phyloP scores from a whole-genome alignment of 225 moss, liverwort and hornwort species.

The Sphagnum tenellum region DNA sequence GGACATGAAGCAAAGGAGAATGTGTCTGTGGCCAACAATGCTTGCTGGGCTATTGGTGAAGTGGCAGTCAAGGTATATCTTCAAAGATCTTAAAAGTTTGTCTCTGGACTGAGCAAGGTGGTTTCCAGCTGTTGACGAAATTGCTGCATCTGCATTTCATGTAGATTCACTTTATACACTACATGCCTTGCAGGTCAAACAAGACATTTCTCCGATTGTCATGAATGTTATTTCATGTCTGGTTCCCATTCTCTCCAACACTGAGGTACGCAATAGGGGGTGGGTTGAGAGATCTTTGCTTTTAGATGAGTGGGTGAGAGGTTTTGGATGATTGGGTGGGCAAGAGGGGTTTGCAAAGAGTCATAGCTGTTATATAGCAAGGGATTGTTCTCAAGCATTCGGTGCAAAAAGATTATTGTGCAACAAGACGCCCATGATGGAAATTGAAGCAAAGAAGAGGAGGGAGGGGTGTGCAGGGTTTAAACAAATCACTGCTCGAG shows the following conservation, averaged over 20 bases:
- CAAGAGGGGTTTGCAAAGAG: no score
- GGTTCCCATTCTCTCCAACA: conserved; percentile 86
- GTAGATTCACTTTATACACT: no score
- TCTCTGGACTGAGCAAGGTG: no score
- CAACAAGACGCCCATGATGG: no score
- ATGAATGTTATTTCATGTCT: conserved; percentile 88
- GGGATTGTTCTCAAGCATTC: no score
- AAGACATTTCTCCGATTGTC: conserved; percentile 92
- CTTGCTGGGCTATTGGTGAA: conserved; percentile 99
- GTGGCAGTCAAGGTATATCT: conserved; percentile 79
- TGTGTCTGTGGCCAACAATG: conserved; percentile 98
- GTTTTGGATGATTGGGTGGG: no score
- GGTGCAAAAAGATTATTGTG: no score
- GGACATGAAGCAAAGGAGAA: conserved; percentile 91
- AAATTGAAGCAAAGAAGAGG: not conserved
- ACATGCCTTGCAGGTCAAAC: conserved; percentile 55
- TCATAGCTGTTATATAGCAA: no score
- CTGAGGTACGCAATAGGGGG: conserved; percentile 41
- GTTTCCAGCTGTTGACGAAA: no score
- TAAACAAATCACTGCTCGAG: conserved; percentile 95
- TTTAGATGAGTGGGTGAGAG: not conserved
- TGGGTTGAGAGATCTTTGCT: not conserved
- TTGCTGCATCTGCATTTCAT: no score
- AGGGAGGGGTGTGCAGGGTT: conserved; percentile 61
- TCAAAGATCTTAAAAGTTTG: no score